Evolutionary conservation across 1,284 basidiomycete species (phyloP).

Genomic region (Microstroma glucosiphilum): DNA sequence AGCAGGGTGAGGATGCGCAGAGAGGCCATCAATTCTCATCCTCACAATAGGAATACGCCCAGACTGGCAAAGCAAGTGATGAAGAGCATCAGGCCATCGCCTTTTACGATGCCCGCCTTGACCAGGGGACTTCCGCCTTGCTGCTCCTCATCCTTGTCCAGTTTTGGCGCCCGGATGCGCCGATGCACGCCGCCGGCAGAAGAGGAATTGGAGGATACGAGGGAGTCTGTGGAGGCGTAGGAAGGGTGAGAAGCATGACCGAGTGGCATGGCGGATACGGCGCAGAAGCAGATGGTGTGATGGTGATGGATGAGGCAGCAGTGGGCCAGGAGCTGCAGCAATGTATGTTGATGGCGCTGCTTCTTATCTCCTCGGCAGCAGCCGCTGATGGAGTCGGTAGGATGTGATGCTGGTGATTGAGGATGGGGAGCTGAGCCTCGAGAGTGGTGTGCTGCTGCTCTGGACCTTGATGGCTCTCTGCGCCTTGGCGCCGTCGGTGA

Average conservation of each 20-base stretch:
- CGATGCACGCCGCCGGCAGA: not conserved
- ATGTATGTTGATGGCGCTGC: too few relatives aligned
- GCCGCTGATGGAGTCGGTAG: too few relatives aligned
- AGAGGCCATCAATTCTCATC: not conserved
- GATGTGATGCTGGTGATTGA: too few relatives aligned
- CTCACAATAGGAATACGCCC: slow-evolving; percentile 71
- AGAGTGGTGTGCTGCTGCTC: too few relatives aligned
- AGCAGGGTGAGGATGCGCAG: slow-evolving; percentile 3
- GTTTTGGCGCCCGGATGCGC: not conserved
- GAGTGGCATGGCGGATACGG: not conserved
- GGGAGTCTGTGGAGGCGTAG: not conserved
- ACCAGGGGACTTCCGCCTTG: slow-evolving; percentile 21
- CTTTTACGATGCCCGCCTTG: slow-evolving; percentile 34
- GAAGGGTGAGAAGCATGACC: not conserved
- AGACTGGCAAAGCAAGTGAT: slow-evolving; percentile 70
- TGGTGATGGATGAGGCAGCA: too few relatives aligned
- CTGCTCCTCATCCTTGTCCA: slow-evolving; percentile 3
- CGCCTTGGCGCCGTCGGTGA: too few relatives aligned
- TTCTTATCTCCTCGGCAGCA: too few relatives aligned
- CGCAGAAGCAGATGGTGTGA: too few relatives aligned
- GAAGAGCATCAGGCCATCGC: slow-evolving; percentile 44
- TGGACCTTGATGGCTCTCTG: too few relatives aligned
- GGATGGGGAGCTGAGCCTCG: too few relatives aligned
- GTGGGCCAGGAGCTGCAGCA: too few relatives aligned
- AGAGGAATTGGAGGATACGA: not conserved